Evolutionary conservation across 768 basidiomycete genomes (phyloP), one percentile per base, ranked within the genome.

Genomic region (Dendrothele bispora): DNA sequence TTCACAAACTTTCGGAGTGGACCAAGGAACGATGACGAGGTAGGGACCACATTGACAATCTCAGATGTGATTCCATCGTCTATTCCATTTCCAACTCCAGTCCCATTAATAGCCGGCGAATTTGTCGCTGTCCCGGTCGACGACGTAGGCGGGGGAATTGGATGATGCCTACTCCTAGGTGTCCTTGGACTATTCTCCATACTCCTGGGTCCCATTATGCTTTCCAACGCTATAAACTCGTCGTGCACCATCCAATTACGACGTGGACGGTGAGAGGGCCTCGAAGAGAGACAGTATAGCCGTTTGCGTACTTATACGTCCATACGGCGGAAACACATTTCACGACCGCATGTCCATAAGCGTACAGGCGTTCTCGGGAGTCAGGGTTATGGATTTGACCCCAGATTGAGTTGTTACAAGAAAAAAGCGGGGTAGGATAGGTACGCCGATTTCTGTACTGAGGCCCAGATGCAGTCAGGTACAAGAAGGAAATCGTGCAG

Each of bases 1-100:
- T 93, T 93, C n/a, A 88, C 86, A 59, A 98, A 97, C 71, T 97
- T 95, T 51, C 92, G 87, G 1, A 6, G 95, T 98, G 12, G 93
- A 95, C 14, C 97, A 77, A 3, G 94, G 94, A 22, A 98, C 94
- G 56, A 98, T 90, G 60, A 98, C 91, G 20, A 98, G 86, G 68
- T 91, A 98, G 2, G 94, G 94, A 0, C 95, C 94, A n/a, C 84
- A 83, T 65, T 94, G 88, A 47, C 82, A 78, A n/a, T n/a, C n/a
- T n/a, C n/a, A n/a, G n/a, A n/a, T n/a, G n/a, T n/a, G n/a, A n/a
- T n/a, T n/a, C n/a, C n/a, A n/a, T n/a, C n/a, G n/a, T n/a, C n/a
- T n/a, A n/a, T 75, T 98, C 97, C 48, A 68, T 67, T 60, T 98
- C 95, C 61, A 98, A 49, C 12, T 10, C 38, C n/a, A n/a, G n/a